phyloP scores from a whole-genome alignment of 2,329 filamentous ascomycete genomes.

The Thelonectria rubi region DNA sequence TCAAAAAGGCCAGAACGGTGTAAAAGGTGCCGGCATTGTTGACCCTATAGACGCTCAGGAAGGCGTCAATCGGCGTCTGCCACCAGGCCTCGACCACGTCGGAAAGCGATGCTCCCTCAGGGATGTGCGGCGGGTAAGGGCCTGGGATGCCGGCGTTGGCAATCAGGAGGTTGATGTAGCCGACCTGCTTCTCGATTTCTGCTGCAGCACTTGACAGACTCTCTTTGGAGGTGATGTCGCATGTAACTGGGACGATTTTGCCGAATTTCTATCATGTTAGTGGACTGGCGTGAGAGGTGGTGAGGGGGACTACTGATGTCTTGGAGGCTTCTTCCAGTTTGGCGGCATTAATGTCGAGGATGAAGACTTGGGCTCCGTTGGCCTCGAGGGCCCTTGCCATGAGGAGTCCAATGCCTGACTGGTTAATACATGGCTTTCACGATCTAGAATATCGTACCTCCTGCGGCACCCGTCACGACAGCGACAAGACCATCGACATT shows the following conservation, averaged over 20 bases:
- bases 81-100: background rate
- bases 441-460: background rate
- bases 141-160: background rate
- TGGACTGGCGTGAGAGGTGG: background rate
- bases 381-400: conserved; percentile 6
- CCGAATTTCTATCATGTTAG: background rate
- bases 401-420: background rate
- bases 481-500: background rate
- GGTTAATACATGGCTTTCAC: background rate
- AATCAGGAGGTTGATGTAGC: background rate
- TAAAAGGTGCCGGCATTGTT: conserved; percentile 1
- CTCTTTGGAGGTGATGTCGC: conserved; percentile 2
- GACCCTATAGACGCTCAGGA: background rate
- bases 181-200: background rate
- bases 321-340: background rate
- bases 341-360: background rate
- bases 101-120: background rate
- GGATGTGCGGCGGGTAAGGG: background rate
- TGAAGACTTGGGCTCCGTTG: background rate
- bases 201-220: background rate
- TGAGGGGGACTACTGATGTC: background rate
- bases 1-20: background rate
- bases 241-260: background rate
- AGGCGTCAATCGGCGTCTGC: background rate
- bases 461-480: background rate